These are phyloP conservation scores for Hebeloma cylindrosporum DNA, from an alignment of 768 basidiomycete genomes.

Conservation along the genomic window DNA sequence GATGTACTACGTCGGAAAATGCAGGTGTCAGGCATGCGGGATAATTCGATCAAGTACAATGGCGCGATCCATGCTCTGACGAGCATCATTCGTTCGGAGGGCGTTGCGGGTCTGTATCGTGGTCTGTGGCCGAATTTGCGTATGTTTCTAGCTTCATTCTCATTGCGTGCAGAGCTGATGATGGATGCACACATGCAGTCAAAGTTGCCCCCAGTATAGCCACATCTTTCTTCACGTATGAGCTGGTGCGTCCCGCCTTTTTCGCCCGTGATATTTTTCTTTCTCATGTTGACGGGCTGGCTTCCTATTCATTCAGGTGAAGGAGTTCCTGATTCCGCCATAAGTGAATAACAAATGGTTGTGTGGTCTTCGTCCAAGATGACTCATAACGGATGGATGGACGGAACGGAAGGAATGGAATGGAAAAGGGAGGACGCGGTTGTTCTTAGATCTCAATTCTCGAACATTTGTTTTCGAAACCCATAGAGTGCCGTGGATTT, in stretches of 20 bases:
- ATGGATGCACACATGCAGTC: conserved; percentile 42
- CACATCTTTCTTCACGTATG: conserved; percentile 83
- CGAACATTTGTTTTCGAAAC: neutral
- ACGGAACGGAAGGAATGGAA: neutral
- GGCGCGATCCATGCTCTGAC: conserved; percentile 79
- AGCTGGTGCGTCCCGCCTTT: conserved; percentile 41
- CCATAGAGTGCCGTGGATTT: neutral
- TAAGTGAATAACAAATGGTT: conserved; percentile 4
- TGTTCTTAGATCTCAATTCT: too few relatives aligned
- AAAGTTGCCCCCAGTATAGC: conserved; percentile 92
- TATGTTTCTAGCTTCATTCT: conserved; percentile 39
- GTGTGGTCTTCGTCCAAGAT: neutral
- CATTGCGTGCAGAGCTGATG: neutral
- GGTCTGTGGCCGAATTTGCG: conserved; percentile 89
- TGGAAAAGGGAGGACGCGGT: too few relatives aligned
- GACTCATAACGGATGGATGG: conserved; percentile 1
- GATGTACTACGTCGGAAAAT: conserved; percentile 95
- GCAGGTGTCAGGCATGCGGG: conserved; percentile 85
- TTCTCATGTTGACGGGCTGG: neutral
- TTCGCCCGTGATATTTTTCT: neutral
- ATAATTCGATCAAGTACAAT: conserved; percentile 63
- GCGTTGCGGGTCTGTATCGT: conserved; percentile 74
- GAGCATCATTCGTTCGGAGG: conserved; percentile 71
- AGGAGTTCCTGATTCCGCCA: conserved; percentile 34
- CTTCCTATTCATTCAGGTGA: conserved; percentile 22